phyloP scores from a whole-genome alignment of 805 yeast species.

The Wickerhamomyces bisporus region DNA sequence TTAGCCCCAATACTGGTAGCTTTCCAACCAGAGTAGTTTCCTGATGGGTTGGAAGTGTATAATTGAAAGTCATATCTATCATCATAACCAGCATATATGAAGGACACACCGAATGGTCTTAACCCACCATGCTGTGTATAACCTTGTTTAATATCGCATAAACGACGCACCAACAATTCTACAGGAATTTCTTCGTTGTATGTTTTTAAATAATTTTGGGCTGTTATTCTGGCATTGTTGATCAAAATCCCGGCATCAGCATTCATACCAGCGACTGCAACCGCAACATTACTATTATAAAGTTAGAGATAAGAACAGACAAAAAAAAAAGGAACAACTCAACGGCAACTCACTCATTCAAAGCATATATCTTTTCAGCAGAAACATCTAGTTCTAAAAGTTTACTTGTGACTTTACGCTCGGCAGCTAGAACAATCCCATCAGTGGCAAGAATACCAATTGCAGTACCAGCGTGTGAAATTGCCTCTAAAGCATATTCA shows the following conservation, averaged over 20 bases:
- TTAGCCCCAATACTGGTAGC: constrained; percentile 97
- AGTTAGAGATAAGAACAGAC: background rate
- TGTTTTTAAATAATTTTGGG: constrained; percentile 79
- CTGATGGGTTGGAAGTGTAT: constrained; percentile 94
- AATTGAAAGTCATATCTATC: constrained; percentile 86
- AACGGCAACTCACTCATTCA: constrained; percentile 59
- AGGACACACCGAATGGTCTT: constrained; percentile 97
- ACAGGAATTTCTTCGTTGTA: constrained; percentile 94
- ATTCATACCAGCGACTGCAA: constrained; percentile 97
- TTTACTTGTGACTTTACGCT: constrained; percentile 89
- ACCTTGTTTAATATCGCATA: constrained; percentile 94
- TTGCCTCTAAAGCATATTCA: constrained; percentile 95
- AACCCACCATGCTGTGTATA: constrained; percentile 98
- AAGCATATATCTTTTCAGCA: constrained; percentile 85
- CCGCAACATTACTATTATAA: constrained; percentile 48
- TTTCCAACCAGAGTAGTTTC: constrained; percentile 97
- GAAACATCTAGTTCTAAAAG: constrained; percentile 89
- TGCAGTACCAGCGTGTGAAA: constrained; percentile 96
- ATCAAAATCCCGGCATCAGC: constrained; percentile 93
- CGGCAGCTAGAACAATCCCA: constrained; percentile 94
- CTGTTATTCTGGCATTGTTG: constrained; percentile 76
- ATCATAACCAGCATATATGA: constrained; percentile 94
- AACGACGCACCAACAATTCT: constrained; percentile 77
- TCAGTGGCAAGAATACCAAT: constrained; percentile 87
- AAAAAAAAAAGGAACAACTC: too few relatives aligned